Evolutionary conservation across 805 yeast genomes (phyloP), one percentile per base, ranked within the genome.

Genomic region (Suhomyces tanzawaensis): DNA sequence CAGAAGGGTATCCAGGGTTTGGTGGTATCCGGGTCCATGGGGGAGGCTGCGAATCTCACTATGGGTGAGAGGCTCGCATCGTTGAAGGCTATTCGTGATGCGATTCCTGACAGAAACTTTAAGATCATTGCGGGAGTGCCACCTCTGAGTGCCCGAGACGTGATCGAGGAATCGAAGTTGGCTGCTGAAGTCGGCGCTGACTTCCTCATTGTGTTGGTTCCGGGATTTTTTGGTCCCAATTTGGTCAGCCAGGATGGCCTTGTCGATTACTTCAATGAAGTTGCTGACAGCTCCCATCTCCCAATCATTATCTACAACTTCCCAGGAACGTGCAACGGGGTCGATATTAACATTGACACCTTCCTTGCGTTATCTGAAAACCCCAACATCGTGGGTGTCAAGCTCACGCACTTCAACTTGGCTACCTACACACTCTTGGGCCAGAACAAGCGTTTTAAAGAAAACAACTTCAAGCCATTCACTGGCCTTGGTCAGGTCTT

Each of bases 21-120:
- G 18, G 67, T 65, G 11, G 54, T 63, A 8, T 48, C 66, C 7
- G 72, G 72, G 1, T 64, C 70, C 4, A 64, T 65, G 58, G 72
- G 72, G 8, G 72, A 66, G 44, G 58, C 66, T 14, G 46, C 55
- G 12, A 66, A 64, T 40, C 46, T 65, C 36, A 57, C 60, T 4
- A 38, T 51, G 19, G 45, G 51, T 12, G 72, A 66, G 41, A 48
- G 71, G 34, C 40, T 46, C n/a, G 37, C 42, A 8, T 33, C 64
- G n/a, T 52, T 64, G 14, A 38, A 44, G n/a, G 42, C 52, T 1
- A 46, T 64, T 13, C 50, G 65, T 29, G 25, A 39, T 9, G 69
- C 62, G 1, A 46, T 62, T 32, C 69, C 66, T 6, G 62, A 56
- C 19, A 45, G 40, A n/a, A 51, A 53, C 1, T 54, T 65, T 39